Percentiles rank a stretch among this genome's conserved stretches.
Evolutionary conservation across 2,329 filamentous ascomycete species (phyloP).

Genomic region (Domatiomyces catenatus): DNA sequence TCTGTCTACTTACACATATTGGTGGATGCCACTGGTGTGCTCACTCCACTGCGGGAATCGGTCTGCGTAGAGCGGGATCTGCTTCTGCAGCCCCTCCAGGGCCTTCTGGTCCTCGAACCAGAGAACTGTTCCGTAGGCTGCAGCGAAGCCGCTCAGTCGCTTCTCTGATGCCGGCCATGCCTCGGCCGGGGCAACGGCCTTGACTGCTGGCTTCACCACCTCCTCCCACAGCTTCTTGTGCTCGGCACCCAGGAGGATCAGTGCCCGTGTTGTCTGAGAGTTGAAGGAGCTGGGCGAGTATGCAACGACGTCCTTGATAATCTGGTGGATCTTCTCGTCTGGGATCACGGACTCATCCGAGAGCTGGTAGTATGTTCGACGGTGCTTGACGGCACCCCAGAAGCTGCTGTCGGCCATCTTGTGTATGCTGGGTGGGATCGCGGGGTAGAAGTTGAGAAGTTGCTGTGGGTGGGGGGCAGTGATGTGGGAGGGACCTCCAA

Average conservation of each 20-base stretch:
- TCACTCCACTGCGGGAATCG: conserved; percentile 63
- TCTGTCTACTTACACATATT: conserved; percentile 19
- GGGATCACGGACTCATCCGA: conserved; percentile 10
- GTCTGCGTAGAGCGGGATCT: conserved; percentile 52
- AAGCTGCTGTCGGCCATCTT: conserved; percentile 6
- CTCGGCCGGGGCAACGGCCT: conserved; percentile 8
- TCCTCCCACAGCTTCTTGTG: conserved; percentile 75
- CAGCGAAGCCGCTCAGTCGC: conserved; percentile 21
- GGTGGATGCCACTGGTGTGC: conserved; percentile 64
- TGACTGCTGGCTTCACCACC: conserved; percentile 9
- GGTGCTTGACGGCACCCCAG: conserved; percentile 8
- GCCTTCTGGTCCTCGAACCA: conserved; percentile 69
- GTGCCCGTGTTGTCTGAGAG: conserved; percentile 63
- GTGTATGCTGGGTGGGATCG: conserved; percentile 20
- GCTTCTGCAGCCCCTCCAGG: conserved; percentile 42
- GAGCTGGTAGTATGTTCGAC: conserved; percentile 13
- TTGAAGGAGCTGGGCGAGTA: conserved; percentile 63
- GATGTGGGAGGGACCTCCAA: not conserved
- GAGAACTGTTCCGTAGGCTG: conserved; percentile 62
- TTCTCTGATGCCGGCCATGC: conserved; percentile 6
- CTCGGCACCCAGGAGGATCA: conserved; percentile 65
- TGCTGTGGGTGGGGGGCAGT: not conserved
- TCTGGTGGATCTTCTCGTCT: conserved; percentile 11
- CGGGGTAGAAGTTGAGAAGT: not conserved
- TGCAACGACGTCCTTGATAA: conserved; percentile 9